Evolutionary conservation across 192 early-diverging fungal genomes (phyloP).

Genomic region (Coemansia sp.): DNA sequence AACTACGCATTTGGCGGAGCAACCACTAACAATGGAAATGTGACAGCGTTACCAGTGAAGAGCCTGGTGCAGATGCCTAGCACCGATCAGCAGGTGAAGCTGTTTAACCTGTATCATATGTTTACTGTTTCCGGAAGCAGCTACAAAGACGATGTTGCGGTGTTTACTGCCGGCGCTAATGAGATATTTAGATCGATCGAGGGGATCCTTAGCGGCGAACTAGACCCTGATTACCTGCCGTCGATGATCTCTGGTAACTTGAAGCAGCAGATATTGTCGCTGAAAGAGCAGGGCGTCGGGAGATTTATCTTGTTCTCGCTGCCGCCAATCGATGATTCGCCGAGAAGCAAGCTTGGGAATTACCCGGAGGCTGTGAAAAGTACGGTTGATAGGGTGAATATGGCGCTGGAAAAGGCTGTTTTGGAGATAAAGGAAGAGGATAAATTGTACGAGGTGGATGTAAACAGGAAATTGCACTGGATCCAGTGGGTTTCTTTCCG

Average conservation of each 20-base stretch:
- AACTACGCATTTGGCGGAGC: slow-evolving; percentile 52
- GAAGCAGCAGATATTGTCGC: slow-evolving; percentile 37
- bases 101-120: slow-evolving; percentile 47
- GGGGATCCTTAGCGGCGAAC: slow-evolving; percentile 35
- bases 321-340: slow-evolving; percentile 51
- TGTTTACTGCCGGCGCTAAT: slow-evolving; percentile 50
- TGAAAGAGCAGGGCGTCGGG: slow-evolving; percentile 43
- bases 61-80: slow-evolving; percentile 50
- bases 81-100: slow-evolving; percentile 48
- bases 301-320: slow-evolving; percentile 48
- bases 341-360: slow-evolving; percentile 51
- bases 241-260: slow-evolving; percentile 39
- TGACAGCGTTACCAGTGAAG: slow-evolving; percentile 46
- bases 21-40: slow-evolving; percentile 48
- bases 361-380: slow-evolving; percentile 39
- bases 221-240: slow-evolving; percentile 42
- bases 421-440: slow-evolving; percentile 44
- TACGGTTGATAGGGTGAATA: slow-evolving; percentile 32
- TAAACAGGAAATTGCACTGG: slow-evolving; percentile 34
- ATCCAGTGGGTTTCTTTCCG: slow-evolving; percentile 48
- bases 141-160: slow-evolving; percentile 41
- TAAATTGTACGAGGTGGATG: slow-evolving; percentile 33
- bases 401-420: slow-evolving; percentile 40
- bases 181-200: slow-evolving; percentile 50
- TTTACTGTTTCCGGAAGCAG: slow-evolving; percentile 41